A percentile compares a stretch with the other conserved stretches of the same genome.
These are phyloP conservation scores for Fusarium sacchari DNA, from an alignment of 2,329 filamentous ascomycete species.

Conservation along the genomic window DNA sequence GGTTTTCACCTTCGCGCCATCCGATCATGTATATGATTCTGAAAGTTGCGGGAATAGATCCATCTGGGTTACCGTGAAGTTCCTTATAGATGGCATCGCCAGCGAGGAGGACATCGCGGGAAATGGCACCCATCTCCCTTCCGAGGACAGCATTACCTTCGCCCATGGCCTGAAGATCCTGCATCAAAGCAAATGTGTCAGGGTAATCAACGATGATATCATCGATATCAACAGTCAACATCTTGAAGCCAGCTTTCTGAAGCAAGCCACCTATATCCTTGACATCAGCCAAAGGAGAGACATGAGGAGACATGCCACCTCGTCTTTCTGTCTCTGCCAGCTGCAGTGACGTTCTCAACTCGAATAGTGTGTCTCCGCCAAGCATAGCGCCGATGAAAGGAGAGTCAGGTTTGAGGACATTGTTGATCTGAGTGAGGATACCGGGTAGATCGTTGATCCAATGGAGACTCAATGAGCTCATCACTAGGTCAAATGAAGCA, in stretches of 20 bases:
- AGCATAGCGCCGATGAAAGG: slow-evolving; percentile 97
- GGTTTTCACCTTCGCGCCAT: slow-evolving; percentile 86
- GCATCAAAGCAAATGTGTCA: slow-evolving; percentile 88
- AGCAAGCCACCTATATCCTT: slow-evolving; percentile 89
- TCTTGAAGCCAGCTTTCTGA: slow-evolving; percentile 89
- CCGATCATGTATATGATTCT: slow-evolving; percentile 98
- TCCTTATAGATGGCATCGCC: slow-evolving; percentile 88
- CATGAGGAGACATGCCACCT: slow-evolving; percentile 90
- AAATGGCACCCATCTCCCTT: slow-evolving; percentile 82
- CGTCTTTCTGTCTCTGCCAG: slow-evolving; percentile 89
- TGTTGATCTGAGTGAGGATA: slow-evolving; percentile 84
- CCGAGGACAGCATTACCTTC: slow-evolving; percentile 90
- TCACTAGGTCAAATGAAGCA: slow-evolving; percentile 85
- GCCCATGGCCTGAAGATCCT: slow-evolving; percentile 95
- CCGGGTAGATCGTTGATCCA: slow-evolving; percentile 98
- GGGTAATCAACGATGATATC: slow-evolving; percentile 97
- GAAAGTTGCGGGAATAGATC: slow-evolving; percentile 87
- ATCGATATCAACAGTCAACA: slow-evolving; percentile 96
- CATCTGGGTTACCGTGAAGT: slow-evolving; percentile 85
- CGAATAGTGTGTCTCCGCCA: slow-evolving; percentile 92
- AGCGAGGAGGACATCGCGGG: slow-evolving; percentile 85
- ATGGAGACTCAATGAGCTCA: slow-evolving; percentile 90
- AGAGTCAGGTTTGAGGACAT: slow-evolving; percentile 85
- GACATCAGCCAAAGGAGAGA: slow-evolving; percentile 92
- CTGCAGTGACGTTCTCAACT: slow-evolving; percentile 92